These are phyloP conservation scores for Lasiodiplodia theobromae DNA, from an alignment of 2,329 filamentous ascomycete species.

Conservation along the genomic window DNA sequence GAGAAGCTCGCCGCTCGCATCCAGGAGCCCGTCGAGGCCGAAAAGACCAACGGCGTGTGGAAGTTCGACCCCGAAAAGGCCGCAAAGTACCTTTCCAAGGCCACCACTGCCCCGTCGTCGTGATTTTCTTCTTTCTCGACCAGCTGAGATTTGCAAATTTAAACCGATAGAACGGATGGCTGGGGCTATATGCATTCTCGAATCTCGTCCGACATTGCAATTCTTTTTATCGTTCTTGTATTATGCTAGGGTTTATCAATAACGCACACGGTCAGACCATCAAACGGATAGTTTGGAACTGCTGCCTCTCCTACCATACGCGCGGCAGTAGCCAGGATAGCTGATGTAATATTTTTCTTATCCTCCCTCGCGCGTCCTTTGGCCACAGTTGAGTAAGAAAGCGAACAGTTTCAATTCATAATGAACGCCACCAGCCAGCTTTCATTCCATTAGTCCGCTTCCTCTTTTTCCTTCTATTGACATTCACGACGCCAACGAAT, in stretches of 20 bases:
- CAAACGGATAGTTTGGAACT: not conserved
- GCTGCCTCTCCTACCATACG: not conserved
- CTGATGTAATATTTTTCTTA: not conserved
- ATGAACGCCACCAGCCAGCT: not conserved
- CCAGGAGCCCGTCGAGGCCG: constrained; percentile 62
- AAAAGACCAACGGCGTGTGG: constrained; percentile 76
- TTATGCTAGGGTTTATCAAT: not conserved
- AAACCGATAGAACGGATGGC: not conserved
- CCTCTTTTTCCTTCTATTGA: not conserved
- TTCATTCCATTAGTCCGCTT: not conserved
- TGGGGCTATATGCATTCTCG: not conserved
- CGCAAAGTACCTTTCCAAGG: constrained; percentile 13
- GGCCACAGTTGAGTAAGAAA: not conserved
- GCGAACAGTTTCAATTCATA: not conserved
- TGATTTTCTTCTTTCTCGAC: not conserved
- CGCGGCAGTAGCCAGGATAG: not conserved
- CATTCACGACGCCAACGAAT: not conserved
- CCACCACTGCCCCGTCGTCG: constrained; percentile 15
- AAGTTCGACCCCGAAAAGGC: constrained; percentile 66
- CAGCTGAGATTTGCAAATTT: not conserved
- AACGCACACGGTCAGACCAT: not conserved
- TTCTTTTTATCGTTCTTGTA: not conserved
- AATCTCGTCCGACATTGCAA: not conserved
- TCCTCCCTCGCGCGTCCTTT: not conserved
- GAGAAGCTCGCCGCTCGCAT: constrained; percentile 56